Percentiles rank a stretch among this genome's conserved stretches.
Evolutionary conservation across 768 basidiomycete species (phyloP).

Genomic region (Galerina sulciceps): DNA sequence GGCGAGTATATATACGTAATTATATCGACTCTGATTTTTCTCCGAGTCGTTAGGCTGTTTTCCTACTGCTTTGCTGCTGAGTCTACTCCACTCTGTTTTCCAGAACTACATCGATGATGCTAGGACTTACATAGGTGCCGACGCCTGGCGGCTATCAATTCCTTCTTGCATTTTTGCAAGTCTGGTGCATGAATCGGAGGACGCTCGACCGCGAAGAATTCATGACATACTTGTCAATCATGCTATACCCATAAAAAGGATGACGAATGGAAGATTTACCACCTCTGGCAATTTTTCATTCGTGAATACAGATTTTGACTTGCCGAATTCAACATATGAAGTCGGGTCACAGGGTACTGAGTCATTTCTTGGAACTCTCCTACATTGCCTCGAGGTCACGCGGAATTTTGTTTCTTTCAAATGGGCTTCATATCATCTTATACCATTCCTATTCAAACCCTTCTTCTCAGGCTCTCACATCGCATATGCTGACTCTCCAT

Average conservation of each 20-base stretch:
- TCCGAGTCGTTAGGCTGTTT: neutral
- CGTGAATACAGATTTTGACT: slow-evolving; percentile 20
- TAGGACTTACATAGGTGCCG: slow-evolving; percentile 19
- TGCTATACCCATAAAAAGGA: slow-evolving; percentile 13
- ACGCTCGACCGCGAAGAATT: neutral
- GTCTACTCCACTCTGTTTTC: slow-evolving; percentile 26
- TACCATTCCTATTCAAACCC: neutral
- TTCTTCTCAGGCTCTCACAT: slow-evolving; percentile 33
- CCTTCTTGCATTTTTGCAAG: neutral
- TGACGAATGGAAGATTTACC: slow-evolving; percentile 16
- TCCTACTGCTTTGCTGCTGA: slow-evolving; percentile 8
- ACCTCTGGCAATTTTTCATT: slow-evolving; percentile 19
- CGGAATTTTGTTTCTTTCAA: slow-evolving; percentile 5
- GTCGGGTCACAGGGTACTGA: slow-evolving; percentile 19
- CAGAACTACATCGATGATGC: slow-evolving; percentile 29
- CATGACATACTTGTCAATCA: slow-evolving; percentile 11
- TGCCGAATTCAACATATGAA: slow-evolving; percentile 25
- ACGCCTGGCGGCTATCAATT: slow-evolving; percentile 25
- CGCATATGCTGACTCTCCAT: slow-evolving; percentile 28
- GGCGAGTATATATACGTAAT: no score
- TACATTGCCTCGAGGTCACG: slow-evolving; percentile 25
- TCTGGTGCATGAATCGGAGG: neutral
- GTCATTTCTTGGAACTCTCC: slow-evolving; percentile 26
- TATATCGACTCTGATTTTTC: slow-evolving; percentile 7
- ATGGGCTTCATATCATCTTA: neutral